phyloP scores from a whole-genome alignment of 2,329 filamentous ascomycete species.

The Pyricularia sp. region DNA sequence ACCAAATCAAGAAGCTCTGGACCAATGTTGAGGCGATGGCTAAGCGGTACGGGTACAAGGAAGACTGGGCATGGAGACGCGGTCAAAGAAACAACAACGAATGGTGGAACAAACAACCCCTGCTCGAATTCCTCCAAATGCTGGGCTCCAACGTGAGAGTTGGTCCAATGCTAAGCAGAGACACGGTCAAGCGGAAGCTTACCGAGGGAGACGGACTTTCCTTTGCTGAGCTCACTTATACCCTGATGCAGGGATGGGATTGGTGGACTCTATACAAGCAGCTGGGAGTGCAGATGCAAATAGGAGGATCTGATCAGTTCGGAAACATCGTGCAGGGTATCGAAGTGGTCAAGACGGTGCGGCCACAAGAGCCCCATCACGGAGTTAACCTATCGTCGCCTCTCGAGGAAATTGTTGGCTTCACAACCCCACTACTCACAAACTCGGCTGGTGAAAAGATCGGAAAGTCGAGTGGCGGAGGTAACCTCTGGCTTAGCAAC shows the following conservation, averaged over 20 bases:
- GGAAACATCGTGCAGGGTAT: slow-evolving; percentile 92
- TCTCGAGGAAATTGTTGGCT: slow-evolving; percentile 56
- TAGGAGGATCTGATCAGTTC: slow-evolving; percentile 92
- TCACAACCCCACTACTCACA: slow-evolving; percentile 85
- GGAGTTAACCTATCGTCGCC: slow-evolving; percentile 12
- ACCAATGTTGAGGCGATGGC: slow-evolving; percentile 59
- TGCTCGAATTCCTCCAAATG: slow-evolving; percentile 66
- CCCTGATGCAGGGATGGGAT: slow-evolving; percentile 90
- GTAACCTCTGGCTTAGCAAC: slow-evolving; percentile 85
- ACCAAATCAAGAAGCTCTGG: slow-evolving; percentile 66
- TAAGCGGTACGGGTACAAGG: slow-evolving; percentile 52
- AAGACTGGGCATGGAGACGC: slow-evolving; percentile 56
- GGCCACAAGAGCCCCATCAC: slow-evolving; percentile 25
- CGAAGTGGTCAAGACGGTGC: slow-evolving; percentile 71
- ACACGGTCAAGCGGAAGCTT: slow-evolving; percentile 73
- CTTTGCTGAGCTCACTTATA: slow-evolving; percentile 87
- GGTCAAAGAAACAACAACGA: slow-evolving; percentile 70
- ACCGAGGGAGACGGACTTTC: slow-evolving; percentile 87
- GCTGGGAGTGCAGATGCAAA: slow-evolving; percentile 67
- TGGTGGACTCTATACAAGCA: slow-evolving; percentile 79
- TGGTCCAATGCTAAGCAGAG: slow-evolving; percentile 78
- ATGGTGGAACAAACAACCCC: slow-evolving; percentile 67
- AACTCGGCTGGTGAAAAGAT: slow-evolving; percentile 82
- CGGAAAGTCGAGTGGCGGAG: slow-evolving; percentile 79
- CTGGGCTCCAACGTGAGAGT: slow-evolving; percentile 68